These are phyloP conservation scores for Thalassiosira exigua DNA, from an alignment of 352 stramenopile species.

Conservation along the genomic window DNA sequence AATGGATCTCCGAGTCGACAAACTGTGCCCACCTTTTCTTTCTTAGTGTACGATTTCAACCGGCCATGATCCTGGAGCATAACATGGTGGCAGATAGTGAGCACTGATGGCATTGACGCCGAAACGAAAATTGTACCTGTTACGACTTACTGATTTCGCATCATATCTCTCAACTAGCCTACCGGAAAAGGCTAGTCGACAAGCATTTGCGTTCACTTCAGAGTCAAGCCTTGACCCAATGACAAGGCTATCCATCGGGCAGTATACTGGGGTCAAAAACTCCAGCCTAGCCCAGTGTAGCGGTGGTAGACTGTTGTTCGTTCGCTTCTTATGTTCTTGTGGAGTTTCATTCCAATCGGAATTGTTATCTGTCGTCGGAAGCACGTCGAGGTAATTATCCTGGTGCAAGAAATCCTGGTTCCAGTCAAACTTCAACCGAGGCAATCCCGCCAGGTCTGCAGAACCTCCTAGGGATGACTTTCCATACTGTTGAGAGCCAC, in stretches of 20 bases:
- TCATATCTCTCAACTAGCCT: slow-evolving; percentile 78
- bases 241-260: slow-evolving; percentile 81
- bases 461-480: slow-evolving; percentile 75
- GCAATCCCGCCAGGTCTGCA: slow-evolving; percentile 72
- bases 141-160: slow-evolving; percentile 53
- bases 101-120: too few species aligned
- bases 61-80: slow-evolving; percentile 47
- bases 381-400: slow-evolving; percentile 72
- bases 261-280: slow-evolving; percentile 86
- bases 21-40: slow-evolving; percentile 79
- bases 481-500: slow-evolving; percentile 36
- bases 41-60: slow-evolving; percentile 84
- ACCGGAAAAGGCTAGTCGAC: slow-evolving; percentile 87
- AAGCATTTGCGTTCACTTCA: slow-evolving; percentile 80
- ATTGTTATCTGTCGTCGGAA: slow-evolving; percentile 50
- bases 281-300: slow-evolving; percentile 87
- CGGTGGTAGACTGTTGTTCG: slow-evolving; percentile 43
- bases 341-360: slow-evolving; percentile 11
- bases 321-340: slow-evolving; percentile 19
- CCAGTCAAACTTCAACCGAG: slow-evolving; percentile 79
- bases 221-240: slow-evolving; percentile 87
- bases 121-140: too few species aligned
- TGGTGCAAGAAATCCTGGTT: slow-evolving; percentile 83
- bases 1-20: slow-evolving; percentile 79
- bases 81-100: slow-evolving; percentile 6